Conservation (phyloP, 768 basidiomycete genomes). For the Rubroboletus satanas region DNA sequence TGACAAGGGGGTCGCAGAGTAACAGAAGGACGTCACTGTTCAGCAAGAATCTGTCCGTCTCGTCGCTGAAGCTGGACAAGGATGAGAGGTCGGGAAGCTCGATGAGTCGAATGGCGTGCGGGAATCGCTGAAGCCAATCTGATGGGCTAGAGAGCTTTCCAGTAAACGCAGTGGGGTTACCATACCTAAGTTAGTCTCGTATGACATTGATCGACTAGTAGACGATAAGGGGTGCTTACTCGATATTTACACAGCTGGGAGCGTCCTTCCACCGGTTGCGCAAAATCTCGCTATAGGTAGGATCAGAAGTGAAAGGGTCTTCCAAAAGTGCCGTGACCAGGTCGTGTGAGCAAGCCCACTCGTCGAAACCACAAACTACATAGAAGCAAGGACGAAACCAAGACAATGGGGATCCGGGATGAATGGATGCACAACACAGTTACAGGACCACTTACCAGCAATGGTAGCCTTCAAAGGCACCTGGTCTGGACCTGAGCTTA, state of each 20-base stretch:
- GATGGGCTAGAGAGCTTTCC: slow-evolving; percentile 42
- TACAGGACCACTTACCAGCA: slow-evolving; percentile 38
- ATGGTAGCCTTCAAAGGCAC: slow-evolving; percentile 40
- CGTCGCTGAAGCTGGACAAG: slow-evolving; percentile 12
- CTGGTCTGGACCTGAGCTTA: slow-evolving; percentile 32
- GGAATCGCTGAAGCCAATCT: slow-evolving; percentile 54
- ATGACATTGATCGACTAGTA: neutral
- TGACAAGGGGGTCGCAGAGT: slow-evolving; percentile 57
- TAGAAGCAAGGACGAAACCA: neutral
- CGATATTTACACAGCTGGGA: slow-evolving; percentile 22
- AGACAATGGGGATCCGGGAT: neutral
- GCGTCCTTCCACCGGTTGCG: slow-evolving; percentile 47
- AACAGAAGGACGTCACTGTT: slow-evolving; percentile 63
- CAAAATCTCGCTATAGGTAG: slow-evolving; percentile 39
- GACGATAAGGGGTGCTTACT: slow-evolving; percentile 18
- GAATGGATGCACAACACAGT: neutral
- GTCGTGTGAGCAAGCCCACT: slow-evolving; percentile 50
- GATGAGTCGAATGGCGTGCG: slow-evolving; percentile 45
- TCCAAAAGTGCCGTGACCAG: slow-evolving; percentile 68
- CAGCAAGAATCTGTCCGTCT: slow-evolving; percentile 19
- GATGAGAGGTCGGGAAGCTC: slow-evolving; percentile 33
- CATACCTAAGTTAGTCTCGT: slow-evolving; percentile 16
- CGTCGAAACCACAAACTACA: slow-evolving; percentile 56
- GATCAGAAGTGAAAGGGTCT: slow-evolving; percentile 62
- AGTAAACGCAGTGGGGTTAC: slow-evolving; percentile 17